Conservation (phyloP, 306 rosid genomes). For the Gynostemma pentaphyllum region DNA sequence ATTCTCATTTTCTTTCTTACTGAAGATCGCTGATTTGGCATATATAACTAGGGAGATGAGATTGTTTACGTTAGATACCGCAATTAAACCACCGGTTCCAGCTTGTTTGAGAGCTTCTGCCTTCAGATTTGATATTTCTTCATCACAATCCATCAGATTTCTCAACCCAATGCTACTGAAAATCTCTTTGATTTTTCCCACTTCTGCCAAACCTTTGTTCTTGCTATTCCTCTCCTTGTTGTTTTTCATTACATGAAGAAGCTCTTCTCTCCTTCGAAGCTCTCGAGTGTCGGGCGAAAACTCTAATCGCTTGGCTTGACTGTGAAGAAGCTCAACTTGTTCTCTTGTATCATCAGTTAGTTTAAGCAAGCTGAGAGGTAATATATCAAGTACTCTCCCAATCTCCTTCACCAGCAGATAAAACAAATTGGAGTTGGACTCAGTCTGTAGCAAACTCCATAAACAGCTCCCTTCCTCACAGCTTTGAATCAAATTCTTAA, state of each 20-base stretch:
- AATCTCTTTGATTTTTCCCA: constrained; percentile 42
- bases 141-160: constrained; percentile 50
- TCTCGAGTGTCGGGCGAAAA: constrained; percentile 41
- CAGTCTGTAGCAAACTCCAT: constrained; percentile 61
- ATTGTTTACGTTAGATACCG: constrained; percentile 61
- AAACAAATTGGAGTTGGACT: constrained; percentile 51
- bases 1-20: constrained; percentile 26
- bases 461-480: constrained; percentile 63
- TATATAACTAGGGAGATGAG: constrained; percentile 52
- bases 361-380: constrained; percentile 64
- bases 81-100: constrained; percentile 79
- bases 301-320: constrained; percentile 57
- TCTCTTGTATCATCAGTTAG: constrained; percentile 51
- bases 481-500: constrained; percentile 47
- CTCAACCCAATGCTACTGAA: constrained; percentile 54
- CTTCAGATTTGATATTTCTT: constrained; percentile 66
- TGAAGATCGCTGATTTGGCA: constrained; percentile 52
- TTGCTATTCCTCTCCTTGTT: constrained; percentile 37
- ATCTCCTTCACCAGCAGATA: constrained; percentile 64
- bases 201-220: constrained; percentile 44
- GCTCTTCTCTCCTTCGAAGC: constrained; percentile 44
- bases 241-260: constrained; percentile 52
- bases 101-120: constrained; percentile 76
- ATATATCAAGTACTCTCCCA: constrained; percentile 76
- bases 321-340: constrained; percentile 79